Evolutionary conservation across 2,329 filamentous ascomycete genomes (phyloP).

Genomic region (Cladosporium sp.): DNA sequence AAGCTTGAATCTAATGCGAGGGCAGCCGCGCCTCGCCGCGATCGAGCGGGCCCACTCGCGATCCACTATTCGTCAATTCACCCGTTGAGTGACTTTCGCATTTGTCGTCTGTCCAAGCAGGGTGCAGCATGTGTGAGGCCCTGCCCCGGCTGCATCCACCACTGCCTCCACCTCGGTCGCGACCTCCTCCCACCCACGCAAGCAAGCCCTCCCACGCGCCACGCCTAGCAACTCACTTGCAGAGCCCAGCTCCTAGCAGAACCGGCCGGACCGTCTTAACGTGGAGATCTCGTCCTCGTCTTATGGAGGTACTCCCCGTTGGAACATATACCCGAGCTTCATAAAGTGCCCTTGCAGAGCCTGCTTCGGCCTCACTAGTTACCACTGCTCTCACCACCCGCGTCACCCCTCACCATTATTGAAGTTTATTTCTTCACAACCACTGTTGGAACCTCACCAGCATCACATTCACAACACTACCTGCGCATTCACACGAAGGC

Average conservation of each 20-base stretch:
- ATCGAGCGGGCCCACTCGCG: background rate
- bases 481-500: conserved; percentile 1
- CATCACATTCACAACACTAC: background rate
- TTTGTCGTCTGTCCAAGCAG: background rate
- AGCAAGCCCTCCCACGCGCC: conserved; percentile 1
- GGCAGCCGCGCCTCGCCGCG: conserved; percentile 9
- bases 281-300: conserved; percentile 11
- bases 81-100: background rate
- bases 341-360: conserved; percentile 9
- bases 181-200: background rate
- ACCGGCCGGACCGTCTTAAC: background rate
- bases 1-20: conserved; percentile 11
- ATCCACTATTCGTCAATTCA: conserved; percentile 4
- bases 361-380: background rate
- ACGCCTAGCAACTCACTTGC: conserved; percentile 4
- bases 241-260: conserved; percentile 8
- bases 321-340: conserved; percentile 7
- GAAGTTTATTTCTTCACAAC: conserved; percentile 6
- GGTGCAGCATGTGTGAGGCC: background rate
- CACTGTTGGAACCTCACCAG: background rate
- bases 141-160: conserved; percentile 7
- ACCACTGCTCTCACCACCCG: background rate
- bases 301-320: background rate
- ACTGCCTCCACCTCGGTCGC: background rate
- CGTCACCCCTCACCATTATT: background rate